phyloP scores from a whole-genome alignment of 768 basidiomycete genomes.

The Suillus decipiens region DNA sequence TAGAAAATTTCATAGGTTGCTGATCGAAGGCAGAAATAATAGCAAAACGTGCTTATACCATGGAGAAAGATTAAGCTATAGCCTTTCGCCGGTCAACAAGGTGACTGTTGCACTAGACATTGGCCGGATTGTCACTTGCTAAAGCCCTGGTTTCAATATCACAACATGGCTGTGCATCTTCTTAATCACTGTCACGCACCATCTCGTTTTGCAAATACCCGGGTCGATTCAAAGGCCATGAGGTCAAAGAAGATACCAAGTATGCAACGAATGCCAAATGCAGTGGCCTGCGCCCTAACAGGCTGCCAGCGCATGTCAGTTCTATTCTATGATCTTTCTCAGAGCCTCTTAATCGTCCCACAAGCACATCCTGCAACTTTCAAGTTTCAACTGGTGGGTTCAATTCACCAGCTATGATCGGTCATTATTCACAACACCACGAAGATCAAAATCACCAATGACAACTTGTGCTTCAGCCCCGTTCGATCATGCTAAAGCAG shows the following conservation, averaged over 20 bases:
- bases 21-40: not conserved
- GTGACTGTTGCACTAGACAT: not conserved
- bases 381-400: not conserved
- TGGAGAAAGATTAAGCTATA: not conserved
- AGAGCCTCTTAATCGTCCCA: not conserved
- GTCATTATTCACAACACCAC: not conserved
- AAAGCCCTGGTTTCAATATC: not conserved
- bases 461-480: conserved; percentile 6
- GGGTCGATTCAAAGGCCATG: not conserved
- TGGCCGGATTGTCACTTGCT: not conserved
- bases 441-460: conserved; percentile 3
- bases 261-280: not conserved
- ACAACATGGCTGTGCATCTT: not conserved
- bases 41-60: not conserved
- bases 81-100: not conserved
- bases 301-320: not conserved
- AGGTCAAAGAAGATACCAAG: conserved; percentile 1
- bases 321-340: not conserved
- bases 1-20: not conserved
- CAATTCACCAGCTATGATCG: not conserved
- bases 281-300: not conserved
- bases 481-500: conserved; percentile 12
- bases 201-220: not conserved
- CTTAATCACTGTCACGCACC: not conserved
- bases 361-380: not conserved